Evolutionary conservation across 2,329 filamentous ascomycete species (phyloP).

Genomic region (Ophiognomonia clavigignenti-juglandacearum): DNA sequence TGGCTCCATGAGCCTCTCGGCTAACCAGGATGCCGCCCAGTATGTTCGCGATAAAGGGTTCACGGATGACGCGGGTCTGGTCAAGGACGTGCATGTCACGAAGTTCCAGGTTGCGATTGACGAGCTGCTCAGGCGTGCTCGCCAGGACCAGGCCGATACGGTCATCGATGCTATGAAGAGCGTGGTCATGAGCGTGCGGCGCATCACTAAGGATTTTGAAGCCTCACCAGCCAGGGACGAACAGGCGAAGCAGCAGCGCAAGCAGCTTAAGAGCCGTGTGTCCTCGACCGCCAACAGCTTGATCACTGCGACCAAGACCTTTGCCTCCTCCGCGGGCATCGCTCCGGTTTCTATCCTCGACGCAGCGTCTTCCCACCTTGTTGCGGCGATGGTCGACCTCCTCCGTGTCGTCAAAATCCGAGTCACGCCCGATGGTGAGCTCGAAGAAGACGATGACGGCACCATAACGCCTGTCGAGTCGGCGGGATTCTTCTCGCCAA

Average conservation of each 20-base stretch:
- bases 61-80: conserved; percentile 65
- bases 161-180: conserved; percentile 83
- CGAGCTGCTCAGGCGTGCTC: conserved; percentile 75
- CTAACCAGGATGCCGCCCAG: conserved; percentile 65
- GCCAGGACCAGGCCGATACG: conserved; percentile 65
- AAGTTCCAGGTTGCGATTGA: conserved; percentile 94
- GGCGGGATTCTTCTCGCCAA: conserved; percentile 63
- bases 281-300: conserved; percentile 94
- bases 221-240: conserved; percentile 50
- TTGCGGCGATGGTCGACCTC: conserved; percentile 79
- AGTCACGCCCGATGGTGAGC: conserved; percentile 65
- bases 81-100: conserved; percentile 90
- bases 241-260: conserved; percentile 51
- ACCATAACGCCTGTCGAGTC: conserved; percentile 62
- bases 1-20: conserved; percentile 68
- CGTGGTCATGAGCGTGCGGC: conserved; percentile 76
- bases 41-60: conserved; percentile 64
- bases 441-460: conserved; percentile 73
- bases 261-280: conserved; percentile 73
- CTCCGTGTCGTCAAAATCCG: conserved; percentile 80
- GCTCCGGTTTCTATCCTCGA: conserved; percentile 92
- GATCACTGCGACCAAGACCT: conserved; percentile 92
- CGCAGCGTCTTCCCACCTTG: conserved; percentile 86
- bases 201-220: conserved; percentile 78
- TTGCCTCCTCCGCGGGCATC: conserved; percentile 73